phyloP scores from a whole-genome alignment of 345 rosid genomes.

The Zanthoxylum bungeanum region DNA sequence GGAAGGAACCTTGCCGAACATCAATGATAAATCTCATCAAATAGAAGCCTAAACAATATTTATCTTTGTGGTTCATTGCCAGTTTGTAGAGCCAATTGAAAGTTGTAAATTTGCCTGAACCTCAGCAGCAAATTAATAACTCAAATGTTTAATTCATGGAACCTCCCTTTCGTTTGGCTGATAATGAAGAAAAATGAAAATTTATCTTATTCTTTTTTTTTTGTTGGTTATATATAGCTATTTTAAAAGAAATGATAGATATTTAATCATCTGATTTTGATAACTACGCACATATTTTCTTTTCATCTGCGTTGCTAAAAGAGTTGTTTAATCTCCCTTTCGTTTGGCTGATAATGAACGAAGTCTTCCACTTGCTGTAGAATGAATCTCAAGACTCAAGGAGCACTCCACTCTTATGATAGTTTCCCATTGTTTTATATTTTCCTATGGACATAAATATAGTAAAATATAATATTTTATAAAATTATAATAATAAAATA shows the following conservation, averaged over 20 bases:
- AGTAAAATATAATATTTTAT: no score
- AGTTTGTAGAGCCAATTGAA: neutral
- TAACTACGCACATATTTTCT: neutral
- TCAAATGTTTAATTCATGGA: conserved; percentile 9
- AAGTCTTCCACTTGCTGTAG: no score
- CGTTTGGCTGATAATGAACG: no score
- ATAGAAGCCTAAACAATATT: conserved; percentile 55
- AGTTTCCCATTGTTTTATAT: no score
- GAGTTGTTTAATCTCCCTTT: no score
- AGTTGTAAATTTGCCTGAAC: conserved; percentile 32
- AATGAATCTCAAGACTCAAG: no score
- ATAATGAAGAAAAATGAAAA: neutral
- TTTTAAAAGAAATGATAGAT: neutral
- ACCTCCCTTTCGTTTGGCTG: neutral
- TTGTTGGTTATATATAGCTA: no score
- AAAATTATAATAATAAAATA: no score
- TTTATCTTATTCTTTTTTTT: neutral
- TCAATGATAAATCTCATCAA: conserved; percentile 58
- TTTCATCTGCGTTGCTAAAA: no score
- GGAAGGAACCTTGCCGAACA: conserved; percentile 65
- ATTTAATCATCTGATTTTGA: neutral
- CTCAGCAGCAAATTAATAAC: conserved; percentile 8
- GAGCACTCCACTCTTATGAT: no score
- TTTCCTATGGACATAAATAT: no score
- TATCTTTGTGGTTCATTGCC: neutral